Conservation (phyloP, 2,329 filamentous ascomycete genomes). For the Penicillium sp. region DNA sequence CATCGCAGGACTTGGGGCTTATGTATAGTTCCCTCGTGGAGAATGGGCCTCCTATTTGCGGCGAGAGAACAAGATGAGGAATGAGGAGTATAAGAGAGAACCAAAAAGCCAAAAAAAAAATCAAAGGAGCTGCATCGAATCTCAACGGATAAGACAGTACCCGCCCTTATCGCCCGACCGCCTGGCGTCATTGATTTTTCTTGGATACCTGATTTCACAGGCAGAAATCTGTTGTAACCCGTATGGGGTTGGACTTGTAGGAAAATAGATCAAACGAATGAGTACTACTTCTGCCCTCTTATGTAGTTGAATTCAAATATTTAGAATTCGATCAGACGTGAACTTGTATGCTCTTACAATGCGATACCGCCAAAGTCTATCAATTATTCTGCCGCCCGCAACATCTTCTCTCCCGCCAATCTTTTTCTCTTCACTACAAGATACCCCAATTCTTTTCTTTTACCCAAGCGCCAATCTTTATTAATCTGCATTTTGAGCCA, state of each 20-base stretch:
- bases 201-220: not conserved
- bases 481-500: not conserved
- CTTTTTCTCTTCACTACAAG: not conserved
- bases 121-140: not conserved
- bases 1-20: constrained; percentile 18
- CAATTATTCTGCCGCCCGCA: constrained; percentile 24
- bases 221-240: not conserved
- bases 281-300: not conserved
- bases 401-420: constrained; percentile 6
- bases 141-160: constrained; percentile 18
- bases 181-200: constrained; percentile 20
- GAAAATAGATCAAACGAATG: not conserved
- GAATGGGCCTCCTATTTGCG: not conserved
- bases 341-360: not conserved
- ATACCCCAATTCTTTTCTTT: not conserved
- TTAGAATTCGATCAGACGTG: not conserved
- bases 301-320: not conserved
- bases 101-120: constrained; percentile 5
- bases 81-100: not conserved
- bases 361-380: constrained; percentile 10
- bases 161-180: constrained; percentile 24
- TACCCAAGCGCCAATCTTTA: not conserved
- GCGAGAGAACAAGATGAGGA: not conserved
- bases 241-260: not conserved
- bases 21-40: not conserved